Base-by-base conservation (phyloP, 805 yeast species). In the Metschnikowia cubensis region DNA sequence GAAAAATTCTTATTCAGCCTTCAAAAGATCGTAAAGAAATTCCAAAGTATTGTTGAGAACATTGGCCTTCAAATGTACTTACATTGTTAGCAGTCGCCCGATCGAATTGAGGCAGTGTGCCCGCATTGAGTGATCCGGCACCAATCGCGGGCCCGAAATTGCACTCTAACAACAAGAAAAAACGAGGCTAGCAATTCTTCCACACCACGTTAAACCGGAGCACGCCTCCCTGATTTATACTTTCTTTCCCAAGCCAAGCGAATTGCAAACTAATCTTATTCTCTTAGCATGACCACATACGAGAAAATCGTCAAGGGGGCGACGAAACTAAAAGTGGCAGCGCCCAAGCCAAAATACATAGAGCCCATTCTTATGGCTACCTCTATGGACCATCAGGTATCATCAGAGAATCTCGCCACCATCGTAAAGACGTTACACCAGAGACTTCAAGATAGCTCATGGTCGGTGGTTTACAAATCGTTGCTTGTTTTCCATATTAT, bases 321-420 rank as follows among this genome's bases (percentile, higher is more conserved):
- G 57, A 70, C 78, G 55, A 69, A 73, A 59, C 70, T 74, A 52
- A 72, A 73, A 82, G 80, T 89, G 71, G 98, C 98, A 10, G 96
- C 98, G n/a, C 99, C 99, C 6, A 94, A 94, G 69, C 86, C 95
- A 35, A 94, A 94, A 67, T 94, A 94, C 65, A 83, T 94, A 47
- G 98, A 92, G 70, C 98, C 98, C 1, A 89, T 94, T 47, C 75
- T 94, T 32, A 77, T 83, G 75, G 76, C 86, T 29, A 85, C 90
- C 1, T 76, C 78, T 45, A 74, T 75, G 45, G 78, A 79, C 32
- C 76, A 71, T 52, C 56, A 50, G 62, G 59, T 65, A 1, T 68
- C 66, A 31, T 48, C 65, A 8, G 83, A 79, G 17, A 79, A 87
- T 56, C 83, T 92, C 60, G 74, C 74, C 51, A 80, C 83, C 18